Evolutionary conservation across 179 eudicot genomes (phyloP).

Genomic region (Vitellaria paradoxa): DNA sequence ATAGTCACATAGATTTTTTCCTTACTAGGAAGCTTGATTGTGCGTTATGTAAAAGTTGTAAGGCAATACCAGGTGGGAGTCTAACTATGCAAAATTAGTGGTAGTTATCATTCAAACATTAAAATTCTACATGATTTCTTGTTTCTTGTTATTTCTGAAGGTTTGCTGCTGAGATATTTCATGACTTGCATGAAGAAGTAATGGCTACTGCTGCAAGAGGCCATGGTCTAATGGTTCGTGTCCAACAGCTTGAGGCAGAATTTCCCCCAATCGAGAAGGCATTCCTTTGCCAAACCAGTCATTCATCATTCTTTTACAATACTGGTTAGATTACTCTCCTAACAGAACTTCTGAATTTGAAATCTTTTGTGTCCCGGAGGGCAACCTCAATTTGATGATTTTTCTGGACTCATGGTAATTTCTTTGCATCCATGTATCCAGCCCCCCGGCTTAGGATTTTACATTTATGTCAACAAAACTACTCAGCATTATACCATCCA

Average conservation of each 20-base stretch:
- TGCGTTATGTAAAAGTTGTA: too few species aligned
- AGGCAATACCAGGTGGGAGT: too few species aligned
- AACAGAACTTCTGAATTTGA: not conserved
- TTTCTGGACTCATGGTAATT: constrained; percentile 5
- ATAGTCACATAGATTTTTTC: too few species aligned
- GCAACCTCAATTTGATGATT: not conserved
- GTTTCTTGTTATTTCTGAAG: constrained; percentile 32
- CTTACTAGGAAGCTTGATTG: too few species aligned
- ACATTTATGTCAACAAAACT: not conserved
- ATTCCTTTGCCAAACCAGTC: constrained; percentile 84
- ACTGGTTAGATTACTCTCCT: constrained; percentile 47
- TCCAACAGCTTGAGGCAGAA: constrained; percentile 90
- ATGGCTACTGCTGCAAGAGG: constrained; percentile 94
- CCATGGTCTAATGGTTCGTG: constrained; percentile 73
- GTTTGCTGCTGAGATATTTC: constrained; percentile 98
- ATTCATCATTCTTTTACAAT: constrained; percentile 66
- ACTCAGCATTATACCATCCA: not conserved
- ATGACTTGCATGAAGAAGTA: constrained; percentile 92
- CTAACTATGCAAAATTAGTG: too few species aligned
- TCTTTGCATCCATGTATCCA: not conserved
- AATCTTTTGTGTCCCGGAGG: constrained; percentile 7
- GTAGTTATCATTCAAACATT: not conserved
- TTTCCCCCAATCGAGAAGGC: constrained; percentile 78
- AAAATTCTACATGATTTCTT: not conserved
- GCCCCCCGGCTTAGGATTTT: not conserved